These are phyloP conservation scores for Claviceps sorghi DNA, from an alignment of 2,329 filamentous ascomycete species.

Conservation along the genomic window DNA sequence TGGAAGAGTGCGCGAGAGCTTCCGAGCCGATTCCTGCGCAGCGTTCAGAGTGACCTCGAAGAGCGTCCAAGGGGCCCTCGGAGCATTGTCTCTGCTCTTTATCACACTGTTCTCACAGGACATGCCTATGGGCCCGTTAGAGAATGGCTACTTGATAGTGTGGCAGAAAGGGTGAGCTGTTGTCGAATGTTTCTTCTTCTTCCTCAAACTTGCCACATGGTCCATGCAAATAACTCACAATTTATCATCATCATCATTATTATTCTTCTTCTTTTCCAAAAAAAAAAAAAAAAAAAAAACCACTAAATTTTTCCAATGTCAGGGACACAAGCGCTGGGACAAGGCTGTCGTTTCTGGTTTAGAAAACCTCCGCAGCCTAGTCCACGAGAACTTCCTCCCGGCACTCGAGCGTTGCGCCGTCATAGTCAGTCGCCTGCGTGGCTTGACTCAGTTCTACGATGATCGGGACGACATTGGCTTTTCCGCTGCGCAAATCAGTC, in stretches of 20 bases:
- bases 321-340: conserved; percentile 93
- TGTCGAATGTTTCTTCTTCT: too few relatives aligned
- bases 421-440: conserved; percentile 67
- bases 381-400: conserved; percentile 80
- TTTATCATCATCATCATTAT: too few relatives aligned
- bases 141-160: conserved; percentile 78
- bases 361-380: conserved; percentile 58
- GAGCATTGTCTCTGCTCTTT: conserved; percentile 60
- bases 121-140: conserved; percentile 60
- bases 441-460: conserved; percentile 69
- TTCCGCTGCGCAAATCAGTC: conserved; percentile 45
- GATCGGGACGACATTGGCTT: conserved; percentile 52
- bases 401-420: conserved; percentile 72
- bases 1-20: conserved; percentile 74
- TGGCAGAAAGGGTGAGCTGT: conserved; percentile 56
- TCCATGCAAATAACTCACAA: too few relatives aligned
- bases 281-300: neutral
- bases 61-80: conserved; percentile 40
- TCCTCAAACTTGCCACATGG: too few relatives aligned
- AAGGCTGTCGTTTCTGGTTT: conserved; percentile 69
- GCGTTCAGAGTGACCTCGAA: conserved; percentile 60
- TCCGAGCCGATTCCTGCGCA: conserved; percentile 61
- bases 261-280: too few relatives aligned
- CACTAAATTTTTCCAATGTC: neutral
- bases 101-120: conserved; percentile 73